A percentile compares a stretch with the other conserved stretches of the same genome.
Conservation (phyloP, 2,329 filamentous ascomycete species). For the Cadophora malorum region DNA sequence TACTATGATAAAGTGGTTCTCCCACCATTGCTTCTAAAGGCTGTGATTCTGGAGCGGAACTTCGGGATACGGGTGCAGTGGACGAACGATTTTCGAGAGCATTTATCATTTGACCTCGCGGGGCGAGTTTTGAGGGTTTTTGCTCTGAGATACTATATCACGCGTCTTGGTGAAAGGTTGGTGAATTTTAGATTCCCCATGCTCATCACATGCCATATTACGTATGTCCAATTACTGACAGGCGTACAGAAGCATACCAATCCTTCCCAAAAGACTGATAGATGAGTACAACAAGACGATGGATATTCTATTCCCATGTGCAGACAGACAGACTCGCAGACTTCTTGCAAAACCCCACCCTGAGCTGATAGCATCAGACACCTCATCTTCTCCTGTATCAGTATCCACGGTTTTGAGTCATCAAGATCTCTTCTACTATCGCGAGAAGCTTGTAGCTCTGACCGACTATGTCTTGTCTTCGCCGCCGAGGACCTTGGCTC, state of each 20-base stretch:
- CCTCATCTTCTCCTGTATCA: neutral
- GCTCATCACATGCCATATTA: neutral
- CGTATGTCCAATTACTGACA: neutral
- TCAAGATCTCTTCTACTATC: neutral
- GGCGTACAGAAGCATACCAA: neutral
- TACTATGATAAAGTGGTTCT: no score
- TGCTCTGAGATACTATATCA: neutral
- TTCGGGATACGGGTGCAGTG: neutral
- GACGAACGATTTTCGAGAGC: neutral
- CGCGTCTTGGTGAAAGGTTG: neutral
- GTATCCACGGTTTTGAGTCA: neutral
- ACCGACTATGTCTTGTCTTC: neutral
- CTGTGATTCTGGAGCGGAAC: neutral
- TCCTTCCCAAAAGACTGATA: neutral
- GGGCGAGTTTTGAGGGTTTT: neutral
- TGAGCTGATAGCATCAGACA: neutral
- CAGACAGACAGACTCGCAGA: neutral
- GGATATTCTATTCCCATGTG: neutral
- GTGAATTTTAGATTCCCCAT: neutral
- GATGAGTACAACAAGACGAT: neutral
- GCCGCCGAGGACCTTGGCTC: neutral
- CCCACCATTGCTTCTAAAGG: no score
- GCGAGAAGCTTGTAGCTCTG: neutral
- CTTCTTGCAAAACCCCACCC: neutral
- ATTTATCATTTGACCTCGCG: neutral